Base-by-base conservation (phyloP, 2,329 filamentous ascomycete species). In the Aspergillus luchuensis region DNA sequence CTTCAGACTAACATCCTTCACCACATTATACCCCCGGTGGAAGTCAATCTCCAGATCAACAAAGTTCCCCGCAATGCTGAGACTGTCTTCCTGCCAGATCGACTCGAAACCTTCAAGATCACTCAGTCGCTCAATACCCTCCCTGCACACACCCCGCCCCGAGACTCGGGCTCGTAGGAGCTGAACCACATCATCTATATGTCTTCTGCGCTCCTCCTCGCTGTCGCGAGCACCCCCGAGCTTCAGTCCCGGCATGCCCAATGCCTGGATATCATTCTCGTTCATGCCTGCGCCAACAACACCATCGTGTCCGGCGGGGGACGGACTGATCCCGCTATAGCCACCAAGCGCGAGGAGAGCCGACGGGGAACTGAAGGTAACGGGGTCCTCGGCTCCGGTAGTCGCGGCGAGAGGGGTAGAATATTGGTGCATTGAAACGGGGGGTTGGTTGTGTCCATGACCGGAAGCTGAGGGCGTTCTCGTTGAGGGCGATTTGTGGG, bases 11-110 rank as follows among this genome's bases (percentile, higher is more conserved):
- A 80, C 78, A 56, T 79, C 73, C 58, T 76, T 77, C 38, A 81
- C 78, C 6, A 68, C 70, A 57, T 81, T 76, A 51, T 74, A 66
- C 5, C 69, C 70, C 1, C 72, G 69, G 50, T 79, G 71, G 53
- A 81, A 81, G 47, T 78, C 77, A 51, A 81, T 78, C 59, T 81
- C 79, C 15, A 81, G 69, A 56, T 81, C 79, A 33, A 81, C 78
- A 57, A 76, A 77, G 50, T 80, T 79, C 4, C 79, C 79, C 7
- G 78, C 79, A 62, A 81, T 79, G 51, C 72, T 80, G 48, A 81
- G 71, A 60, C 74, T 76, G 45, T 81, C 75, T 15, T 80, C 78
- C 62, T 80, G 78, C 78, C 78, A 80, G 45, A 80, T 76, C 13
- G 77, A 79, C 53, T 80, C 78, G 33, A 81, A 79, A 2, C 78